phyloP scores from a whole-genome alignment of 2,329 filamentous ascomycete genomes.

The Talaromyces sp. region DNA sequence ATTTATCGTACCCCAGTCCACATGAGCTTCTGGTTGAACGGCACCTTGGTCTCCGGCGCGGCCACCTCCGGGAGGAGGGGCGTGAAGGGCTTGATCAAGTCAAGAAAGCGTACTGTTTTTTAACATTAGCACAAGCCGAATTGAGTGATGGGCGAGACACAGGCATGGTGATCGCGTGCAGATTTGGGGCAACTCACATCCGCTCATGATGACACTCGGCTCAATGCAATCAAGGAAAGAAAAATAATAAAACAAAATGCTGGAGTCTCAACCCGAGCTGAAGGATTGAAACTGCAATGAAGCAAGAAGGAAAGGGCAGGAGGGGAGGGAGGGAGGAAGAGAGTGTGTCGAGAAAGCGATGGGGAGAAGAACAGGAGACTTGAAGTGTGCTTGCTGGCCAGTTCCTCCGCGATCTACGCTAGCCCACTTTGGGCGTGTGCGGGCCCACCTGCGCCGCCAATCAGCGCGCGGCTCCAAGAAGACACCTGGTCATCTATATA shows the following conservation, averaged over 20 bases:
- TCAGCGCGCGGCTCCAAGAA: slow-evolving; percentile 6
- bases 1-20: slow-evolving; percentile 65
- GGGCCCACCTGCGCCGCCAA: slow-evolving; percentile 4
- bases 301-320: slow-evolving; percentile 21
- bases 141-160: slow-evolving; percentile 11
- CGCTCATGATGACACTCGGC: slow-evolving; percentile 52
- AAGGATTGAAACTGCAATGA: slow-evolving; percentile 27
- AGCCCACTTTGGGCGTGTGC: slow-evolving; percentile 4
- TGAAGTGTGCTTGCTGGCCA: slow-evolving; percentile 27
- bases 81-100: slow-evolving; percentile 99
- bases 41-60: slow-evolving; percentile 95
- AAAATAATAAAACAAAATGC: slow-evolving; percentile 22
- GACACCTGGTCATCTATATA: slow-evolving; percentile 7
- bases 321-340: slow-evolving; percentile 18
- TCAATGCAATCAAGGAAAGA: slow-evolving; percentile 23
- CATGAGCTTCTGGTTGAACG: slow-evolving; percentile 98
- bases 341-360: slow-evolving; percentile 7
- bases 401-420: slow-evolving; percentile 11
- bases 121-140: slow-evolving; percentile 18
- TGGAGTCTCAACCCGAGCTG: slow-evolving; percentile 28
- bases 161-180: slow-evolving; percentile 24
- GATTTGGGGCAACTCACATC: slow-evolving; percentile 45
- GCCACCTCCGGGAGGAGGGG: slow-evolving; percentile 99
- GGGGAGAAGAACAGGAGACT: slow-evolving; percentile 14
- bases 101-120: slow-evolving; percentile 86